Conservation (phyloP, 192 early-diverging fungal species). For the Rhizoclosmatium sp. region DNA sequence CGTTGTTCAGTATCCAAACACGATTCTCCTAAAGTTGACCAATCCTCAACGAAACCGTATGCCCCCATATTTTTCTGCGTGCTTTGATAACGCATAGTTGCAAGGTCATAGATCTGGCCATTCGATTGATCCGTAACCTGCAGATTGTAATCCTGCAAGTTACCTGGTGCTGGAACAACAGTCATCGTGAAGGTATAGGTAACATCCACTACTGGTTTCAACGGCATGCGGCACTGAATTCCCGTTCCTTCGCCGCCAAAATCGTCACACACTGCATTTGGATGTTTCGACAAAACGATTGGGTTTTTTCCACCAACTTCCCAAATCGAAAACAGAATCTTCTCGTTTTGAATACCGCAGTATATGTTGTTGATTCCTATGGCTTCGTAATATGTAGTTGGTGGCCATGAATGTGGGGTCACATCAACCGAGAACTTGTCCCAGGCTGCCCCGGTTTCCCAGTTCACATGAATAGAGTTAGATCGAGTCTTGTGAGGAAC, state of each 20-base stretch:
- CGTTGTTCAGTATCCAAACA: constrained; percentile 7
- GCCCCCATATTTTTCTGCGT: neutral
- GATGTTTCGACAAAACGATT: neutral
- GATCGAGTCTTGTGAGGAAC: constrained; percentile 15
- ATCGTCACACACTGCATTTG: neutral
- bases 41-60: constrained; percentile 26
- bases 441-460: neutral
- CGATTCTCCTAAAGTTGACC: too few relatives aligned
- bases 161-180: neutral
- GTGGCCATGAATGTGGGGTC: constrained; percentile 11
- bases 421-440: neutral
- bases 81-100: neutral
- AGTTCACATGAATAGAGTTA: constrained; percentile 22
- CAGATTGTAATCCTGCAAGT: constrained; percentile 14
- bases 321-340: constrained; percentile 13
- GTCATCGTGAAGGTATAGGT: constrained; percentile 9
- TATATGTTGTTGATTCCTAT: constrained; percentile 2
- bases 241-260: constrained; percentile 28
- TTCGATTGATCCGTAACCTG: neutral
- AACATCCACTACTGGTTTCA: neutral
- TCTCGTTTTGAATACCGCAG: constrained; percentile 24
- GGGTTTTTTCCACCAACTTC: neutral
- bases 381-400: constrained; percentile 28
- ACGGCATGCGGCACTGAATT: constrained; percentile 1
- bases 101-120: neutral